phyloP scores from a whole-genome alignment of 345 rosid species.

The Arabis alpina region DNA sequence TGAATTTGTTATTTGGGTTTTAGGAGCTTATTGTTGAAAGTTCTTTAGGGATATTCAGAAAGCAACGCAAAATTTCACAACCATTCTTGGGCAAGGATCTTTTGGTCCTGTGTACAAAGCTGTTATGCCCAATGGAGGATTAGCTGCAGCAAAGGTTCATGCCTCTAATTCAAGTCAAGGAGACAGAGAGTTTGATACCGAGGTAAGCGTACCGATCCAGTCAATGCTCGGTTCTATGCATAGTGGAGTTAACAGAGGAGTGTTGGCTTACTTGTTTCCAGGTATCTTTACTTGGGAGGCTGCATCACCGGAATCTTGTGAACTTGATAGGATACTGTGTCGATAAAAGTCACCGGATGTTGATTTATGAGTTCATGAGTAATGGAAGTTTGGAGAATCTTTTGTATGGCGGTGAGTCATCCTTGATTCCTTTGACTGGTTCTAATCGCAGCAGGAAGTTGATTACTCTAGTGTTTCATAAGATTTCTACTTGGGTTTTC shows the following conservation, averaged over 20 bases:
- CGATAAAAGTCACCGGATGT: slow-evolving; percentile 79
- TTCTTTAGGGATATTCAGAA: slow-evolving; percentile 92
- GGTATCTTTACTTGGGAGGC: slow-evolving; percentile 89
- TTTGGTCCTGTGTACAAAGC: slow-evolving; percentile 97
- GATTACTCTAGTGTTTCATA: slow-evolving; percentile 16
- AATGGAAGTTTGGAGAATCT: slow-evolving; percentile 88
- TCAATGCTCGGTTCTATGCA: not conserved
- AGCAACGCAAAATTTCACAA: slow-evolving; percentile 85
- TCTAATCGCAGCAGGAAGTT: not conserved
- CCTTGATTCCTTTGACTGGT: not conserved
- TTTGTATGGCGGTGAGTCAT: slow-evolving; percentile 66
- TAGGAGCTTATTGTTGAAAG: slow-evolving; percentile 27
- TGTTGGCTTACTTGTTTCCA: slow-evolving; percentile 42
- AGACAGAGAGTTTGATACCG: slow-evolving; percentile 92
- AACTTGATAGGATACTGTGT: slow-evolving; percentile 88
- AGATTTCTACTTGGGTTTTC: slow-evolving; percentile 20
- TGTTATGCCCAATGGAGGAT: slow-evolving; percentile 62
- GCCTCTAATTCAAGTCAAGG: slow-evolving; percentile 92
- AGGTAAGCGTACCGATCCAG: slow-evolving; percentile 52
- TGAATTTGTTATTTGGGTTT: not conserved
- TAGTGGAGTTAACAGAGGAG: slow-evolving; percentile 12
- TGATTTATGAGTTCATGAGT: slow-evolving; percentile 96
- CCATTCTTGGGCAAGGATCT: slow-evolving; percentile 86
- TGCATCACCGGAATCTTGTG: slow-evolving; percentile 96
- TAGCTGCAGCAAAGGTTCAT: slow-evolving; percentile 87